Evolutionary conservation across 208 protist genomes (phyloP).

Genomic region (Dictyostelium gargantuum): DNA sequence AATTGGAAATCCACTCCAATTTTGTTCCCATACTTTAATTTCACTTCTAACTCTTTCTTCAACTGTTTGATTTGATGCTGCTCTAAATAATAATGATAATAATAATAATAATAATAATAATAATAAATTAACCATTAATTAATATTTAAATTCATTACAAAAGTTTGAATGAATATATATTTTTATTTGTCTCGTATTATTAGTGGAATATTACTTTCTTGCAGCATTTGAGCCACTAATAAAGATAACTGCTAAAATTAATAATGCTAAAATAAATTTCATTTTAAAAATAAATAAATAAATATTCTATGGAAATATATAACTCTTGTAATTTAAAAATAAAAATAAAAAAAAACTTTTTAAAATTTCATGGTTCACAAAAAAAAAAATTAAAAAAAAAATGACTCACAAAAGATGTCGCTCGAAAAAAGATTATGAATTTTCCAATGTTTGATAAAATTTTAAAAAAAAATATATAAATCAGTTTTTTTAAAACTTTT

Average conservation of each 20-base stretch:
- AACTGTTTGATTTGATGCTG: slow-evolving; percentile 15
- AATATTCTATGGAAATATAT: neutral
- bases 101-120: neutral
- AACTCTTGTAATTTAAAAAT: neutral
- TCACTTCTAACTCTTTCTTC: slow-evolving; percentile 46
- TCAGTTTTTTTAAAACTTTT: too few relatives aligned
- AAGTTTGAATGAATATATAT: too few relatives aligned
- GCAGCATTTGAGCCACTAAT: neutral
- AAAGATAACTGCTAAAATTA: neutral
- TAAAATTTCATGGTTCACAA: neutral
- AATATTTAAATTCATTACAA: neutral
- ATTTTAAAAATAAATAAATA: neutral
- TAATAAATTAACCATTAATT: neutral
- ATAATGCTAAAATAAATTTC: neutral
- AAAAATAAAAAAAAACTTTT: too few relatives aligned
- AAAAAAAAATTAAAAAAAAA: neutral
- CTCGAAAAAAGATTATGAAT: too few relatives aligned
- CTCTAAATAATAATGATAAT: neutral
- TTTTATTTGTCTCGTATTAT: too few relatives aligned
- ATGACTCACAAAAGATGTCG: neutral
- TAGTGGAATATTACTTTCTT: too few relatives aligned
- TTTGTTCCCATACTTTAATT: slow-evolving; percentile 28
- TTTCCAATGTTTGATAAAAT: too few relatives aligned
- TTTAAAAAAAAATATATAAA: too few relatives aligned
- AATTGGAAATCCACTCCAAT: slow-evolving; percentile 67